Evolutionary conservation across 305 asterid species (phyloP), one percentile per base, ranked within the genome.

Genomic region (Fraxinus velutina): DNA sequence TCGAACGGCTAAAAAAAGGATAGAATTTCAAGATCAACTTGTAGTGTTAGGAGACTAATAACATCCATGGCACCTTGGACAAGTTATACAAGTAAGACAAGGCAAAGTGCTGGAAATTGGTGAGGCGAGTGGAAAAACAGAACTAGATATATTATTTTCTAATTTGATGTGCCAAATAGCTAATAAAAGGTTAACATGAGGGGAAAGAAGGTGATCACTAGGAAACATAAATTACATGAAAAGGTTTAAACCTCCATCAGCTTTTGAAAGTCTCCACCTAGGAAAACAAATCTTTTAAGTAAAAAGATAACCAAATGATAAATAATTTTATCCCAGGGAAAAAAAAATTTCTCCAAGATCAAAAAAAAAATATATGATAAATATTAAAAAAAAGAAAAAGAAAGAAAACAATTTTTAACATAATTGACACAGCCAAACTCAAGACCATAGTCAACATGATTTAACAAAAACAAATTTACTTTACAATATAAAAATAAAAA

Each of bases 401-500:
- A 57, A 17, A 19, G 24, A 30, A 76, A 50, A 19, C 27, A 7
- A n/a, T 5, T 75, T 32, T 34, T 19, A 62, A 75, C 76, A 36
- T 73, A 75, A 33, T 64, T 39, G 37, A 47, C 81, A 47, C 17
- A 64, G 32, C 75, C 62, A 83, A 80, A 76, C 44, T 77, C 77
- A 79, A 39, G 76, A 33, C 22, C 21, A 42, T 19, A 57, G 29
- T 17, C 29, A 17, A 57, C 68, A 17, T 17, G 29, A 57, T 57
- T 1, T 17, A 57, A 57, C 29, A 57, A 57, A 55, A 57, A 57
- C 24, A 57, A 57, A 8, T 57, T 57, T 57, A 17, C 27, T 19
- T 17, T 17, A 17, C 27, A 57, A 57, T 1, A 6, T 55, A 55
- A 55, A 75, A 17, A 55, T 17, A 17, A 57, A 55, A 57, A 19